phyloP scores from a whole-genome alignment of 352 stramenopile genomes.

The Phytophthora multivora region DNA sequence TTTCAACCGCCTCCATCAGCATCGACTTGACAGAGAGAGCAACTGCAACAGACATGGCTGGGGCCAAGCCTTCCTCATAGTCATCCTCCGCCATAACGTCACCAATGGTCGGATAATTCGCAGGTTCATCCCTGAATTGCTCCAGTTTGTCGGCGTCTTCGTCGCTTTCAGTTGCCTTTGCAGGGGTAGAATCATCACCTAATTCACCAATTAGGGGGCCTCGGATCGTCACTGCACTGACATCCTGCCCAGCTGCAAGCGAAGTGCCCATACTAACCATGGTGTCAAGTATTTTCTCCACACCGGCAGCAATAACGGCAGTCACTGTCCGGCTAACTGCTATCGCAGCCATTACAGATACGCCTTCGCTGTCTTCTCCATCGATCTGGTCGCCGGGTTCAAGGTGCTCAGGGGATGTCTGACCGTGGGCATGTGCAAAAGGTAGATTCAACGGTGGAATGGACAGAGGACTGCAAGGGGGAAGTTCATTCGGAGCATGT shows the following conservation, averaged over 20 bases:
- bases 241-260: conserved; percentile 14
- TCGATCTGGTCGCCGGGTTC: neutral
- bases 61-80: conserved; percentile 6
- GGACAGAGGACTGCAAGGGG: neutral
- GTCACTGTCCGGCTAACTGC: conserved; percentile 38
- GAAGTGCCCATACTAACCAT: conserved; percentile 13
- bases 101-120: neutral
- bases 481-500: neutral
- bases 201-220: too few species aligned
- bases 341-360: conserved; percentile 33
- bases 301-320: conserved; percentile 32
- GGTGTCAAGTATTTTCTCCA: conserved; percentile 28
- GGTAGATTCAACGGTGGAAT: conserved; percentile 13
- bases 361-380: conserved; percentile 8
- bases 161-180: neutral
- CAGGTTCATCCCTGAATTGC: neutral
- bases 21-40: conserved; percentile 33
- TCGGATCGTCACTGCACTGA: neutral
- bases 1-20: conserved; percentile 25
- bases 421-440: neutral
- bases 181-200: neutral
- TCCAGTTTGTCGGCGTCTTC: neutral
- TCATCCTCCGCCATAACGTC: neutral
- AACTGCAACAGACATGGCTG: conserved; percentile 35
- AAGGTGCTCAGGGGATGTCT: neutral